Evolutionary conservation across 495 filamentous ascomycete genomes (phyloP), one percentile per base, ranked within the genome.

Genomic region (Cercophora samala): DNA sequence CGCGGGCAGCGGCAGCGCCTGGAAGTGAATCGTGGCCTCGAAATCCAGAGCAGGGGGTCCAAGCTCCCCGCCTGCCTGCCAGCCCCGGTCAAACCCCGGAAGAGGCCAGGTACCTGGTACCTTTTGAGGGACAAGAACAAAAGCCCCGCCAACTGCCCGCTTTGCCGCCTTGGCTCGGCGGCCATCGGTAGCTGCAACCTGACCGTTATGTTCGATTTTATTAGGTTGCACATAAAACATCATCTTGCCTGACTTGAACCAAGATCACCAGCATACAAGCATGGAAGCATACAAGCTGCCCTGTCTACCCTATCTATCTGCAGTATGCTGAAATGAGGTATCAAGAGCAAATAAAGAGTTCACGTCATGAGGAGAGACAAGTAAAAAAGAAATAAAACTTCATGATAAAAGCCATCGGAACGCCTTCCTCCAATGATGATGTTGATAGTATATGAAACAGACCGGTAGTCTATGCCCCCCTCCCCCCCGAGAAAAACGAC

Each of bases 21-120:
- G 24, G 52, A 69, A 66, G 68, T 76, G 71, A 77, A 77, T 77
- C 75, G 75, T 78, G 76, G 76, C 76, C 76, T 78, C 73, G 68
- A 76, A 72, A 74, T 67, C 61, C 24, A 62, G 65, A 29, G 63
- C 67, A 67, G 64, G 67, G 37, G 68, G 74, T 68, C 71, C 23
- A 73, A 73, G 73, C 73, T 75, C 65, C 69, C 24, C 22, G 32
- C 21, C 52, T 32, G n/a, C 58, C 15, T n/a, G n/a, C 32, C 24
- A 58, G 23, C n/a, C 51, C 32, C 68, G 58, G 65, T 58, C 62
- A 54, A 72, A 72, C 63, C 66, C 66, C 67, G 64, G 66, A 72
- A 59, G 56, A 22, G 56, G 51, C 22, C 26, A 26, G 51, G 55
- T 64, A 46, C 62, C 62, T 6, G 60, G 26, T 59, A 59, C 56